These are phyloP conservation scores for Mucor sp. DNA, from an alignment of 371 early-diverging fungal genomes.

Conservation along the genomic window DNA sequence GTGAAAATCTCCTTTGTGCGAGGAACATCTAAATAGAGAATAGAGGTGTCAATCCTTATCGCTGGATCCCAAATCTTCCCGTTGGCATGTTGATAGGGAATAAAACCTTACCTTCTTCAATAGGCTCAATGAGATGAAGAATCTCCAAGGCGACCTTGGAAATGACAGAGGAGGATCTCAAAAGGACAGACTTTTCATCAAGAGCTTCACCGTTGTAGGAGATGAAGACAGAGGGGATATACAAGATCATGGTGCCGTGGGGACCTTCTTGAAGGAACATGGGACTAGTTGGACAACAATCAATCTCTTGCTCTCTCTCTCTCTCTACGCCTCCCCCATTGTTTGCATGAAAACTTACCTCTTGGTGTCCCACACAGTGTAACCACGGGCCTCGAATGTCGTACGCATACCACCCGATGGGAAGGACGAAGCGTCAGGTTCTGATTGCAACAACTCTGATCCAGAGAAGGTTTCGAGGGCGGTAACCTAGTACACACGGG, in stretches of 20 bases:
- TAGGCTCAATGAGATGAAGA: constrained; percentile 70
- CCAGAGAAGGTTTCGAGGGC: constrained; percentile 96
- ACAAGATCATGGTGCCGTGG: constrained; percentile 90
- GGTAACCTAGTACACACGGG: constrained; percentile 45
- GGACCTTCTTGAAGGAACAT: constrained; percentile 95
- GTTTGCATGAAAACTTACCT: constrained; percentile 32
- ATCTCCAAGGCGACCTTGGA: constrained; percentile 80
- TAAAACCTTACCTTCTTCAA: constrained; percentile 40
- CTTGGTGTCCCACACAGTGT: constrained; percentile 98
- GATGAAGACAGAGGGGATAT: constrained; percentile 97
- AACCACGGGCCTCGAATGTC: constrained; percentile 99
- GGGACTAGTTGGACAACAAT: constrained; percentile 58
- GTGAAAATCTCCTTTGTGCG: constrained; percentile 81
- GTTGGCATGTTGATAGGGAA: background rate
- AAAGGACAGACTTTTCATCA: constrained; percentile 97
- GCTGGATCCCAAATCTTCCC: background rate
- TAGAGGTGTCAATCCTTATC: background rate
- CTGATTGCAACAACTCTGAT: constrained; percentile 94
- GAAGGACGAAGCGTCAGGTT: constrained; percentile 99
- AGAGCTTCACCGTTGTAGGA: constrained; percentile 98
- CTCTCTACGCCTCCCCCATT: background rate
- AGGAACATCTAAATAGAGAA: background rate
- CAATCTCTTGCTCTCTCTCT: background rate
- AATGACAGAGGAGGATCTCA: constrained; percentile 88
- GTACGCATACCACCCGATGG: constrained; percentile 98